phyloP scores from a whole-genome alignment of 352 stramenopile species.

The Phytophthora palmivora region DNA sequence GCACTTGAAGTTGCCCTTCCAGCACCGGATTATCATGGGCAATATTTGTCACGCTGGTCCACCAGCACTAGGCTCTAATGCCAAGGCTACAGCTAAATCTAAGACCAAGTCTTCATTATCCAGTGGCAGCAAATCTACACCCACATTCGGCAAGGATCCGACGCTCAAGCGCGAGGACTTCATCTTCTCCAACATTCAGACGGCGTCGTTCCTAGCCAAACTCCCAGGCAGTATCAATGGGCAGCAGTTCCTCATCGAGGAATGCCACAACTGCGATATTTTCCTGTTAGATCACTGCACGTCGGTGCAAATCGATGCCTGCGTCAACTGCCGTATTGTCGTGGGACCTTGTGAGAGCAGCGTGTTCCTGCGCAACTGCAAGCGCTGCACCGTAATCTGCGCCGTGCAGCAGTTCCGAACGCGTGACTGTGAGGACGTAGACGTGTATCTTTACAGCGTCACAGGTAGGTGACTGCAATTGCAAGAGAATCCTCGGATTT shows the following conservation, averaged over 20 bases:
- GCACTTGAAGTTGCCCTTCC: conserved; percentile 11
- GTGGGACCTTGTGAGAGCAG: conserved; percentile 72
- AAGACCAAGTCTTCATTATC: background rate
- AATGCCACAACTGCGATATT: conserved; percentile 76
- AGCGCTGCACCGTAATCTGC: conserved; percentile 65
- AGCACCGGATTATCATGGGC: conserved; percentile 45
- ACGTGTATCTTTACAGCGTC: conserved; percentile 70
- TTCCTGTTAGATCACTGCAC: conserved; percentile 82
- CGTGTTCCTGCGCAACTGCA: conserved; percentile 78
- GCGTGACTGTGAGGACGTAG: conserved; percentile 66
- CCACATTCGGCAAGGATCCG: conserved; percentile 68
- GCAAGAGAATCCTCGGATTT: background rate
- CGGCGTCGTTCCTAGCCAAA: conserved; percentile 54
- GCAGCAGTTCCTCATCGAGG: conserved; percentile 84
- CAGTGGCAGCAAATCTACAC: conserved; percentile 13
- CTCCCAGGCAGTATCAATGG: conserved; percentile 69
- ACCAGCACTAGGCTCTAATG: background rate
- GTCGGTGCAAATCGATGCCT: conserved; percentile 82
- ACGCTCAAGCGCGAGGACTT: conserved; percentile 76
- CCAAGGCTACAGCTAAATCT: background rate
- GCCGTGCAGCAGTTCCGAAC: conserved; percentile 79
- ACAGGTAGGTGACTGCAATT: conserved; percentile 42
- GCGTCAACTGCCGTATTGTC: conserved; percentile 72
- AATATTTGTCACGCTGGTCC: conserved; percentile 65
- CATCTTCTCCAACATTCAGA: conserved; percentile 60